These are phyloP conservation scores for Trametes sp. DNA, from an alignment of 1,284 basidiomycete species.

Conservation along the genomic window DNA sequence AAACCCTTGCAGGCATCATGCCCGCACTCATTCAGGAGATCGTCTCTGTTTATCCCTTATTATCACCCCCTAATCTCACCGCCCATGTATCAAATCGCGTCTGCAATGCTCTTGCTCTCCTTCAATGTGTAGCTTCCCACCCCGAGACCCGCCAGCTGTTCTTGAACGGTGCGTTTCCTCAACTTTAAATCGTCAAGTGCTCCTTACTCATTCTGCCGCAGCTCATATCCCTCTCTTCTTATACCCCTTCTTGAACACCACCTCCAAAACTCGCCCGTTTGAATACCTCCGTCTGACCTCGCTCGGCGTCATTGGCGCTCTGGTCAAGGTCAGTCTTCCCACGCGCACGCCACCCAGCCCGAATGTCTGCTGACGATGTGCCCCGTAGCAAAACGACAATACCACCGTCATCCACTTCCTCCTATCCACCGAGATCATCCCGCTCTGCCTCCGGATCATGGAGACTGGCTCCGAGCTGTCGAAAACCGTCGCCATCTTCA, in stretches of 20 bases:
- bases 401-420: constrained; percentile 99
- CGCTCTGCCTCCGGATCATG: constrained; percentile 99
- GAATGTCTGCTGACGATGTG: constrained; percentile 10
- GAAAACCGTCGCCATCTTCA: constrained; percentile 99
- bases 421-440: constrained; percentile 99
- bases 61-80: constrained; percentile 95
- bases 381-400: constrained; percentile 93
- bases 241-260: constrained; percentile 99
- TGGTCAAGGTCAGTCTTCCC: constrained; percentile 80
- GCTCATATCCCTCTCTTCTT: constrained; percentile 99
- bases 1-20: constrained; percentile 83
- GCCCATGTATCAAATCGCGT: constrained; percentile 99
- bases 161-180: constrained; percentile 72
- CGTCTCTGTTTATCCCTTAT: constrained; percentile 96
- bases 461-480: constrained; percentile 99
- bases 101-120: constrained; percentile 96
- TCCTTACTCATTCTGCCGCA: constrained; percentile 41
- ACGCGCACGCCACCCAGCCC: background rate
- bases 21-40: constrained; percentile 98
- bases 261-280: constrained; percentile 98
- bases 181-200: background rate
- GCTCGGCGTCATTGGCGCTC: constrained; percentile 96
- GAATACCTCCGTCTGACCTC: constrained; percentile 98
- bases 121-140: constrained; percentile 98
- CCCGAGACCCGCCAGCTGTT: constrained; percentile 93